Evolutionary conservation across 345 rosid genomes (phyloP).

Genomic region (Aquilaria yunnanensis): DNA sequence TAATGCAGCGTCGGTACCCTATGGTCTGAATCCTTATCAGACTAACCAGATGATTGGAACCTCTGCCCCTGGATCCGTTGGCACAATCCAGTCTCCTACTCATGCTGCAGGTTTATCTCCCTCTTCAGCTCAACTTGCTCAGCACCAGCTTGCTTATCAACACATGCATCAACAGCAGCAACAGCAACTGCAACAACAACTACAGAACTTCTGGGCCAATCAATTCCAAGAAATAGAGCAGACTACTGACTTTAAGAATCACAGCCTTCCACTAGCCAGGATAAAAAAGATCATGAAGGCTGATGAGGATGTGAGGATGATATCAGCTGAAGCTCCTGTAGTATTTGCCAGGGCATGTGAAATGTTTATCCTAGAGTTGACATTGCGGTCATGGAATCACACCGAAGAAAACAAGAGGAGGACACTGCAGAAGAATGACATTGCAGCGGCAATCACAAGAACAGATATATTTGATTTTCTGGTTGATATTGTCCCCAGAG

Average conservation of each 20-base stretch:
- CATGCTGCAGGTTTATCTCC: constrained; percentile 29
- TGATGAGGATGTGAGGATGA: constrained; percentile 96
- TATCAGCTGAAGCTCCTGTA: constrained; percentile 94
- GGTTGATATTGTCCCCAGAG: constrained; percentile 91
- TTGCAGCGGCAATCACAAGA: constrained; percentile 90
- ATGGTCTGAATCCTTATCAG: constrained; percentile 54
- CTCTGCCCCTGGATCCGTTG: constrained; percentile 33
- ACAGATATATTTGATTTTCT: constrained; percentile 89
- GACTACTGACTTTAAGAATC: constrained; percentile 82
- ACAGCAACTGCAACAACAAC: constrained; percentile 86
- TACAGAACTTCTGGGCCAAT: constrained; percentile 74
- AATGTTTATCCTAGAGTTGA: constrained; percentile 91
- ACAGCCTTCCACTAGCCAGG: constrained; percentile 88
- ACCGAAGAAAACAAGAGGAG: constrained; percentile 94
- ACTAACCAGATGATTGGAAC: constrained; percentile 42
- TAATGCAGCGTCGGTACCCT: constrained; percentile 33
- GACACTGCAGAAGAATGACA: constrained; percentile 93
- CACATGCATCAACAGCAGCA: constrained; percentile 92
- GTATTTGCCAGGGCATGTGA: constrained; percentile 97
- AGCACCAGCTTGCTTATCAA: constrained; percentile 73
- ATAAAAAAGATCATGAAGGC: constrained; percentile 99
- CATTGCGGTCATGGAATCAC: constrained; percentile 94
- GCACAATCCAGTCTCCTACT: constrained; percentile 33
- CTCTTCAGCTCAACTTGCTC: constrained; percentile 39
- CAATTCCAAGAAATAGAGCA: constrained; percentile 83